A percentile compares a stretch with the other conserved stretches of the same genome.
Conservation (phyloP, 768 basidiomycete genomes). For the Lactarius sanguifluus region DNA sequence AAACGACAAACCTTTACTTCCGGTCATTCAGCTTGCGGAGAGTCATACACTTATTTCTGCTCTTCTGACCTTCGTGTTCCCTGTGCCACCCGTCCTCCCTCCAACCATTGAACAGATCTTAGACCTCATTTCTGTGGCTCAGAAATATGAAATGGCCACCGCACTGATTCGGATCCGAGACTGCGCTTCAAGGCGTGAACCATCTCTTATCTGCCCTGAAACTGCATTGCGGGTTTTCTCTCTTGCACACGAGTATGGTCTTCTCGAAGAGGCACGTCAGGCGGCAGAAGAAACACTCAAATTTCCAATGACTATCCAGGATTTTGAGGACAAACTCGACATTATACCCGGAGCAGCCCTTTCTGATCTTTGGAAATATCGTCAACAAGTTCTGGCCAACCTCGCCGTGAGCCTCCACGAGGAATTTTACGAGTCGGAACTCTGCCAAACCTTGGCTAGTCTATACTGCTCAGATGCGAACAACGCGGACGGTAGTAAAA, state of each 20-base stretch:
- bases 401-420: background rate
- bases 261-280: background rate
- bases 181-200: too few relatives aligned
- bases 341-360: background rate
- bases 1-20: too few relatives aligned
- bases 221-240: conserved; percentile 6
- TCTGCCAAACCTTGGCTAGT: background rate
- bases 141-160: conserved; percentile 12
- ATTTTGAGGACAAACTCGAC: background rate
- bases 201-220: background rate
- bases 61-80: conserved; percentile 11
- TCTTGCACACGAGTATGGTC: background rate
- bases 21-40: background rate
- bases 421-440: background rate
- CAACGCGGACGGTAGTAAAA: too few relatives aligned
- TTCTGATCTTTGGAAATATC: background rate
- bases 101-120: background rate
- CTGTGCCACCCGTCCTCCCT: conserved; percentile 2
- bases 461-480: background rate
- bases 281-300: background rate
- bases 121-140: conserved; percentile 14
- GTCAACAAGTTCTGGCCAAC: background rate
- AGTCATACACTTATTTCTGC: background rate
- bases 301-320: background rate
- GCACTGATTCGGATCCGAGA: background rate